Evolutionary conservation across 2,329 filamentous ascomycete species (phyloP), one percentile per base, ranked within the genome.

Genomic region (Teratosphaeria pseudoeucalypti): DNA sequence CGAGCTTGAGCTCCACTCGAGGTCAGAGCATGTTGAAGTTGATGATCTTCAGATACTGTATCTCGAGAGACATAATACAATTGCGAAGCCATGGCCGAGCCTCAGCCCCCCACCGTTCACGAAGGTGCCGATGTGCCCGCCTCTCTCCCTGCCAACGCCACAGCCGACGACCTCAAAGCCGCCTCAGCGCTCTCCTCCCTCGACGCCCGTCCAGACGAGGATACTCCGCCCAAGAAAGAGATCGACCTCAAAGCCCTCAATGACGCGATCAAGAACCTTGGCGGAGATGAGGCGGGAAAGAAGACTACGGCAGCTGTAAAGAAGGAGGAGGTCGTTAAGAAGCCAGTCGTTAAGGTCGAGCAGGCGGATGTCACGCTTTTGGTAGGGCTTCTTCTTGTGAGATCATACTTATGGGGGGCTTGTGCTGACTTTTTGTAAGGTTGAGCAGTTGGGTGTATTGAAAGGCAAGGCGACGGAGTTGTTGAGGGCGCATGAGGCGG

Each of bases 391-490:
- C 29, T 32, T 32, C 29, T 32, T 3, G 29, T 32, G 29, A 32
- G 29, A 32, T 23, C 23, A 32, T 32, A 7, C 29, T 7, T 32
- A 32, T 7, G 29, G 29, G 7, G 19, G 32, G 19, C 34, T 27
- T 57, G 26, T 57, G 32, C 43, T 57, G 56, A 57, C 34, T 37
- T 6, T 14, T 52, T n/a, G 19, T 1, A 27, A 86, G 85, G 78
- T 88, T 12, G 84, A 88, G 55, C 82, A 92, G 71, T 79, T 92
- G 34, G 88, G 92, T 62, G 71, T 92, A 39, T 75, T 82, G 1
- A 91, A 89, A 73, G 66, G 76, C 2, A 90, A 86, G 72, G 89
- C 87, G 1, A 91, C 86, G 1, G 89, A 92, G 62, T 73, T 92
- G 56, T 78, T 94, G 5, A 86, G 85, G 72, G 78, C 81, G 5